phyloP scores from a whole-genome alignment of 805 yeast genomes.

The Grigorovia transvaalensis region DNA sequence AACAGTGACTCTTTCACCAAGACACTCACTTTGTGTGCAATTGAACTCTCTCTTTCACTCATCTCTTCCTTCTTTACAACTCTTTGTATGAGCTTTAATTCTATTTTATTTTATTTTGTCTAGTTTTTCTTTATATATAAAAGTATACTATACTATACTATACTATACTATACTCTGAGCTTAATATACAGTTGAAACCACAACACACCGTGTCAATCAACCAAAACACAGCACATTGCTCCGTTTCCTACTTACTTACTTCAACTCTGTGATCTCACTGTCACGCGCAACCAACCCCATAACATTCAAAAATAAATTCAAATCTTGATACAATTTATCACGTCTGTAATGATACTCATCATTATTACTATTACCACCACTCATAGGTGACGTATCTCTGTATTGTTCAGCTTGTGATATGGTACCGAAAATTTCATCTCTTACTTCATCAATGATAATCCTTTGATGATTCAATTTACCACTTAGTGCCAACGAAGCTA shows the following conservation, averaged over 20 bases:
- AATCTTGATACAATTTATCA: conserved; percentile 59
- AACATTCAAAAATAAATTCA: conserved; percentile 87
- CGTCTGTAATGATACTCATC: conserved; percentile 38
- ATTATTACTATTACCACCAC: conserved; percentile 20
- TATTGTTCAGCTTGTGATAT: conserved; percentile 57
- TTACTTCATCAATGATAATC: conserved; percentile 84
- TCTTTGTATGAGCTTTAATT: neutral
- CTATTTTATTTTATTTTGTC: too few species aligned
- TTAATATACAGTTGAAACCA: neutral
- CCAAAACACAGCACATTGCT: neutral
- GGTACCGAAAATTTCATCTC: conserved; percentile 86
- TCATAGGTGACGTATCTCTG: neutral
- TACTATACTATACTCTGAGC: too few species aligned
- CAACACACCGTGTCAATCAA: neutral
- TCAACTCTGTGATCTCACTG: conserved; percentile 73
- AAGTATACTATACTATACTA: too few species aligned
- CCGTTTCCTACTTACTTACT: conserved; percentile 14
- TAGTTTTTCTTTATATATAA: too few species aligned
- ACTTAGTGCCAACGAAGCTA: conserved; percentile 87
- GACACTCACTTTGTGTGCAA: neutral
- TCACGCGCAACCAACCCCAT: conserved; percentile 93
- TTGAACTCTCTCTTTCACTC: neutral
- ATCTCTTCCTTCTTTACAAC: neutral
- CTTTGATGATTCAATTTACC: conserved; percentile 88
- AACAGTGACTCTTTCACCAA: neutral